A percentile compares a stretch with the other conserved stretches of the same genome.
Evolutionary conservation across 164 flowering plant species (phyloP).

Genomic region (Dillenia suffruticosa): DNA sequence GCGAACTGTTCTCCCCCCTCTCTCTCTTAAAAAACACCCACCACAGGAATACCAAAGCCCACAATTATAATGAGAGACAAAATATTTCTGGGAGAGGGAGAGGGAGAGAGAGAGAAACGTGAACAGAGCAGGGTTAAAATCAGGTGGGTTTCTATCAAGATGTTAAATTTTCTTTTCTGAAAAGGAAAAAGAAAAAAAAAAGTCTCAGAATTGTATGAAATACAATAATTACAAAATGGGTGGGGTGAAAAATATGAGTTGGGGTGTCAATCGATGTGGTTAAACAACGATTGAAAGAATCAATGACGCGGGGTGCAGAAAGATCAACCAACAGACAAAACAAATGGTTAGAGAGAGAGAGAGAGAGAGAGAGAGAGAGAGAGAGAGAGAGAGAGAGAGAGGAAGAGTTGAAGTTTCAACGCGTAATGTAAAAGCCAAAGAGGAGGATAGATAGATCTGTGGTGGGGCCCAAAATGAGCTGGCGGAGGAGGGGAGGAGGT

Average conservation of each 20-base stretch:
- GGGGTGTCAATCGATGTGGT: conserved; percentile 1
- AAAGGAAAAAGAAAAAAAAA: too few relatives aligned
- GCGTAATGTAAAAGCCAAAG: conserved; percentile 2
- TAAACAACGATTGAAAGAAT: conserved; percentile 2
- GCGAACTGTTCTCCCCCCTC: background rate
- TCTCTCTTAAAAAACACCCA: conserved; percentile 1
- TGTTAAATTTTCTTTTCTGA: too few relatives aligned
- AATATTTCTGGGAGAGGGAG: too few relatives aligned
- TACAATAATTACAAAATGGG: too few relatives aligned
- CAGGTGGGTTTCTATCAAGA: too few relatives aligned
- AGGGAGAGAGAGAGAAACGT: background rate
- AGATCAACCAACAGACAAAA: background rate
- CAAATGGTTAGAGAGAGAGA: background rate
- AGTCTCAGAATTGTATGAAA: too few relatives aligned
- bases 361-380: too few relatives aligned
- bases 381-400: too few relatives aligned
- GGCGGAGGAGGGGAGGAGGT: too few relatives aligned
- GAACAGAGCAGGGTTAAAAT: background rate
- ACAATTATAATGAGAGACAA: too few relatives aligned
- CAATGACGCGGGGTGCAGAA: conserved; percentile 3
- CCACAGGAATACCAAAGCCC: conserved; percentile 3
- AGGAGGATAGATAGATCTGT: background rate
- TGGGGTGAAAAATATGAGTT: too few relatives aligned
- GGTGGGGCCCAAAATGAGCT: too few relatives aligned
- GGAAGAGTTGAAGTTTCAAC: conserved; percentile 10